phyloP scores from a whole-genome alignment of 768 basidiomycete genomes.

The Xanthoconium purpureum region DNA sequence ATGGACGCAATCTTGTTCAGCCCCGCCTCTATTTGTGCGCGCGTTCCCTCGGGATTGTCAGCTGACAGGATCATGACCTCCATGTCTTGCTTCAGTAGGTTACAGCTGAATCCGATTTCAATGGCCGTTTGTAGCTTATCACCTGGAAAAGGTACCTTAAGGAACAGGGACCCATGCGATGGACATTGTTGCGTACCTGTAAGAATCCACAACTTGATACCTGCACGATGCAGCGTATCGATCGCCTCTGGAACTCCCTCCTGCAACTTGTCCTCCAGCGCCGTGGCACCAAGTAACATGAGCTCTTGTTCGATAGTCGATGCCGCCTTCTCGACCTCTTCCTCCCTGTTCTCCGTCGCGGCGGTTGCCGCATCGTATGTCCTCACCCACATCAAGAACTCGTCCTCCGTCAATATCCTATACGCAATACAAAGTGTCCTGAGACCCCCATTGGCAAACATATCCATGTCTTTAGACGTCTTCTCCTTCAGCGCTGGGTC shows the following conservation, averaged over 20 bases:
- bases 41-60: constrained; percentile 68
- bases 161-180: background rate
- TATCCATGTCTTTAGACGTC: constrained; percentile 86
- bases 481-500: constrained; percentile 70
- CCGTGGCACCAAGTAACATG: constrained; percentile 88
- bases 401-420: constrained; percentile 72
- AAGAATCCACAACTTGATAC: constrained; percentile 97
- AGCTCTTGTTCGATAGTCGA: constrained; percentile 81
- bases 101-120: constrained; percentile 95
- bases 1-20: constrained; percentile 92
- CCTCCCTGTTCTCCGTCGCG: constrained; percentile 77
- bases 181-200: constrained; percentile 57
- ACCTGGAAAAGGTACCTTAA: constrained; percentile 40
- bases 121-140: constrained; percentile 99
- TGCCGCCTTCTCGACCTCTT: constrained; percentile 86
- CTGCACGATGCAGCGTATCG: constrained; percentile 84
- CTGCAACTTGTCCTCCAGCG: constrained; percentile 95
- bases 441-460: constrained; percentile 89
- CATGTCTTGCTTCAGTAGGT: constrained; percentile 90
- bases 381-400: constrained; percentile 79
- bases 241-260: constrained; percentile 97
- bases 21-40: constrained; percentile 85
- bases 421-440: constrained; percentile 90
- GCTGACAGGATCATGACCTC: constrained; percentile 97
- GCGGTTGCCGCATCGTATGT: constrained; percentile 80